Percentiles rank a stretch among this genome's conserved stretches.
Evolutionary conservation across 257 asterid species (phyloP).

Genomic region (Cordia subcordata): DNA sequence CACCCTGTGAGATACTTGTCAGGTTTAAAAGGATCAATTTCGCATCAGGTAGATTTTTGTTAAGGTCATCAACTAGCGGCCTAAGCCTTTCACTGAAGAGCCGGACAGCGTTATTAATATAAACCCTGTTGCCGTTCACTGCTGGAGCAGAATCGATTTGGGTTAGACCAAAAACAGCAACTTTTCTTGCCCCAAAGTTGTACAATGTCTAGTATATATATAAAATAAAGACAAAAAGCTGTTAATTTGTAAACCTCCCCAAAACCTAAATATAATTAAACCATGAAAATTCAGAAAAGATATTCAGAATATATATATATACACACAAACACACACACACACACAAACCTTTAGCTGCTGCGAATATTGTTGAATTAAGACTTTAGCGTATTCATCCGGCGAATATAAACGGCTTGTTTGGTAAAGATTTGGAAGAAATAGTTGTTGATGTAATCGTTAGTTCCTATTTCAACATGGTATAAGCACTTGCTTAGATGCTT

Average conservation of each 20-base stretch:
- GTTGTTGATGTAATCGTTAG: slow-evolving; percentile 67
- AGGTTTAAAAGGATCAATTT: slow-evolving; percentile 8
- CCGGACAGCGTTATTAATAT: slow-evolving; percentile 20
- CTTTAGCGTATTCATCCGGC: slow-evolving; percentile 5
- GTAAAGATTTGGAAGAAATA: slow-evolving; percentile 49
- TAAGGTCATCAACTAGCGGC: slow-evolving; percentile 20
- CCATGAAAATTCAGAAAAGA: background rate
- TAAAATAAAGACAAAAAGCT: no score
- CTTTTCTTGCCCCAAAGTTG: slow-evolving; percentile 37
- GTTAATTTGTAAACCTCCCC: no score
- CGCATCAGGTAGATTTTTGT: slow-evolving; percentile 12
- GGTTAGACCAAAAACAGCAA: slow-evolving; percentile 24
- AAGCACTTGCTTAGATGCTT: slow-evolving; percentile 46
- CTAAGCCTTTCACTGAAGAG: slow-evolving; percentile 29
- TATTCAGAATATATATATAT: background rate
- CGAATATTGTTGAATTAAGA: slow-evolving; percentile 11
- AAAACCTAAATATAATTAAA: no score
- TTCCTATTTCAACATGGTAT: slow-evolving; percentile 42
- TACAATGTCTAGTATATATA: slow-evolving; percentile 26
- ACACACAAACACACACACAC: background rate
- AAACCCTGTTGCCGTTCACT: slow-evolving; percentile 5
- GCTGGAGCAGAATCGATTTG: slow-evolving; percentile 35
- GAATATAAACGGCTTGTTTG: slow-evolving; percentile 23
- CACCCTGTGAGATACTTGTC: slow-evolving; percentile 3
- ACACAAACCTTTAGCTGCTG: slow-evolving; percentile 15